These are phyloP conservation scores for Papilionanthe hybrid DNA, from an alignment of 116 monocot genomes.

Conservation along the genomic window DNA sequence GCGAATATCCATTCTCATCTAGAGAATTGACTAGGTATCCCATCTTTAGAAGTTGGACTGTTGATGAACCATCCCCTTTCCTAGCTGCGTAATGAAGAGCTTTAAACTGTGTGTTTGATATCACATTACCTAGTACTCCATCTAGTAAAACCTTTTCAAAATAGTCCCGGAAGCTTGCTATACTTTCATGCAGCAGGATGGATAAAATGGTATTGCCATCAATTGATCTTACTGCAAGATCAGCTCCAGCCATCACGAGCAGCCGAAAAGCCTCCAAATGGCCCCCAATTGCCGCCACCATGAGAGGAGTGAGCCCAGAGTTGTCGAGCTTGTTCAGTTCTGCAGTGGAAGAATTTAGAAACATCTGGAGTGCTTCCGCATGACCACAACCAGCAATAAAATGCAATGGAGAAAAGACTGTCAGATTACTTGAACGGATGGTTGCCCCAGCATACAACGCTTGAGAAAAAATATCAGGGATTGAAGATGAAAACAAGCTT, in stretches of 20 bases:
- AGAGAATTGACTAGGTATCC: slow-evolving; percentile 28
- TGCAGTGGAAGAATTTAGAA: slow-evolving; percentile 22
- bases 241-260: slow-evolving; percentile 54
- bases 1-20: slow-evolving; percentile 51
- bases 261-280: slow-evolving; percentile 40
- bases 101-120: slow-evolving; percentile 24
- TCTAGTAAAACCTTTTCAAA: slow-evolving; percentile 40
- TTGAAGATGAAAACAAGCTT: slow-evolving; percentile 33
- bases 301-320: slow-evolving; percentile 35
- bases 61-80: slow-evolving; percentile 34
- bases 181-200: slow-evolving; percentile 14
- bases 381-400: slow-evolving; percentile 24
- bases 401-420: slow-evolving; percentile 43
- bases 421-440: slow-evolving; percentile 34
- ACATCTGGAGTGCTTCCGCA: slow-evolving; percentile 40
- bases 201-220: slow-evolving; percentile 36
- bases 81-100: slow-evolving; percentile 51
- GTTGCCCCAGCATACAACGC: slow-evolving; percentile 20
- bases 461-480: slow-evolving; percentile 27
- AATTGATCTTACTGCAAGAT: slow-evolving; percentile 18
- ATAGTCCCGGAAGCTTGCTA: slow-evolving; percentile 7
- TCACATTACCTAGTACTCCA: slow-evolving; percentile 30
- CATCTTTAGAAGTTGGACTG: slow-evolving; percentile 49
- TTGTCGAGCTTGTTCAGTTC: slow-evolving; percentile 41
- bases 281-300: slow-evolving; percentile 32